Conservation (phyloP, 2,329 filamentous ascomycete species). For the Colletotrichum neosansevieriae region DNA sequence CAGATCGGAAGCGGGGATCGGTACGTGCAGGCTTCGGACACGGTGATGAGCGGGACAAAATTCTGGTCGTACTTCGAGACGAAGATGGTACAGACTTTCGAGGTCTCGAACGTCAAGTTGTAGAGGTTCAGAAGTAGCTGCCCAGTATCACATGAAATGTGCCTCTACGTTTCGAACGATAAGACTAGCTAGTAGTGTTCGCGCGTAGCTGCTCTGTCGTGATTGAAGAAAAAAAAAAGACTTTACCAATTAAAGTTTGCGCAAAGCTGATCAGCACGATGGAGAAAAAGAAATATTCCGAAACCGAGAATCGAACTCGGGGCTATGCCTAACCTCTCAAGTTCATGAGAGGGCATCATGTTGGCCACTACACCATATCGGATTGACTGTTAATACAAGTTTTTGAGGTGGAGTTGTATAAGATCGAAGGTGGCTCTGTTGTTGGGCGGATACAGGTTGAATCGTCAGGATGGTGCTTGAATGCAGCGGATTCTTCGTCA, state of each 20-base stretch:
- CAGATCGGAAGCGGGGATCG: constrained; percentile 50
- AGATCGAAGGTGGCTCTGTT: neutral
- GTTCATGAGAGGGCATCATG: constrained; percentile 34
- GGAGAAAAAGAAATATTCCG: constrained; percentile 10
- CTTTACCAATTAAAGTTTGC: too few species aligned
- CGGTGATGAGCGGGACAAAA: constrained; percentile 48
- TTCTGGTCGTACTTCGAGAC: constrained; percentile 53
- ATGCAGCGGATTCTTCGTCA: too few species aligned
- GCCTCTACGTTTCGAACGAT: too few species aligned
- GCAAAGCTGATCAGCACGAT: too few species aligned
- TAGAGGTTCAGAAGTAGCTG: neutral
- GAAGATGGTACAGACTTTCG: constrained; percentile 54
- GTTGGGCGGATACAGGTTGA: neutral
- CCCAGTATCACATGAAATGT: too few species aligned
- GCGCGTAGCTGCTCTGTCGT: neutral
- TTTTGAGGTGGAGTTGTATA: neutral
- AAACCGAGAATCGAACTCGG: constrained; percentile 35
- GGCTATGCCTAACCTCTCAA: constrained; percentile 35
- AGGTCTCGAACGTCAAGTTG: constrained; percentile 47
- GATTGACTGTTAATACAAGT: neutral
- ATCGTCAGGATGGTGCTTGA: neutral
- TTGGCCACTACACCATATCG: constrained; percentile 39
- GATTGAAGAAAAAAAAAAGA: neutral
- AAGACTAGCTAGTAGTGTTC: too few species aligned
- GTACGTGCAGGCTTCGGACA: constrained; percentile 50